phyloP scores from a whole-genome alignment of 2,329 filamentous ascomycete genomes.

The Scytalidium lignicola region DNA sequence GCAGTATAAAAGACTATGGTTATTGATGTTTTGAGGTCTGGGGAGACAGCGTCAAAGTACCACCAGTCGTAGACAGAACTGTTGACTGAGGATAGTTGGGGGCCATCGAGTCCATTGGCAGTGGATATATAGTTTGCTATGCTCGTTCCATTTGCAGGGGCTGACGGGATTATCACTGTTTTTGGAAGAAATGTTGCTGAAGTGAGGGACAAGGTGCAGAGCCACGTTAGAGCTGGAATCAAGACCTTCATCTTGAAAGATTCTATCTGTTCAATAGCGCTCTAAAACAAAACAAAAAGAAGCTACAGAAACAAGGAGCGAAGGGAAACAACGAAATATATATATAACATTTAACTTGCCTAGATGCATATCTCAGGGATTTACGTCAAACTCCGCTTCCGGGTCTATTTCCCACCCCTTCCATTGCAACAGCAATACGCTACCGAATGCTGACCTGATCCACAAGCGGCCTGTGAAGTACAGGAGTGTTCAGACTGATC shows the following conservation, averaged over 20 bases:
- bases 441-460: too few relatives aligned
- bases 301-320: too few relatives aligned
- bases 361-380: too few relatives aligned
- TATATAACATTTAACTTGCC: too few relatives aligned
- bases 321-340: too few relatives aligned
- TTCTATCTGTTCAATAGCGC: too few relatives aligned
- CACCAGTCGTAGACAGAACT: slow-evolving; percentile 27
- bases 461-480: too few relatives aligned
- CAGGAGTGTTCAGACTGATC: too few relatives aligned
- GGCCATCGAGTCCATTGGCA: slow-evolving; percentile 9
- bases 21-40: slow-evolving; percentile 21
- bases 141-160: background rate
- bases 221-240: background rate
- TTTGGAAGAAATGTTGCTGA: background rate
- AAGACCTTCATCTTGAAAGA: background rate
- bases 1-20: slow-evolving; percentile 30
- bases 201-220: background rate
- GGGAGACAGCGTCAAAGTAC: slow-evolving; percentile 34
- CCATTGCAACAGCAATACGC: too few relatives aligned
- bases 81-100: slow-evolving; percentile 17
- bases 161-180: background rate
- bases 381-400: too few relatives aligned
- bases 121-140: background rate
- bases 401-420: too few relatives aligned
- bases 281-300: too few relatives aligned